A percentile compares a stretch with the other conserved stretches of the same genome.
phyloP scores from a whole-genome alignment of 768 basidiomycete genomes.

The Phaffia tasmanica region DNA sequence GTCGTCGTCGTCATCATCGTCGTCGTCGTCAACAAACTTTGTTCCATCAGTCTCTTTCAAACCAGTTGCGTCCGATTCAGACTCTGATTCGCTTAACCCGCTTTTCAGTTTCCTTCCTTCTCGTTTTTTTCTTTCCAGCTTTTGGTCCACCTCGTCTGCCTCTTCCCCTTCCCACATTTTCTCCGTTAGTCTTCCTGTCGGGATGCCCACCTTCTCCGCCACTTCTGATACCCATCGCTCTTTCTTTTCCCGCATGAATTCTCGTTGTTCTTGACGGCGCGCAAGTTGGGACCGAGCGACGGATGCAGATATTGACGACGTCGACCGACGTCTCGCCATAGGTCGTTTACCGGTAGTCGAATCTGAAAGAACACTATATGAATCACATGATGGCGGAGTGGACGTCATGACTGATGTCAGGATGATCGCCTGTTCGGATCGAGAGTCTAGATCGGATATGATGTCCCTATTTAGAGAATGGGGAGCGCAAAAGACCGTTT shows the following conservation, averaged over 20 bases:
- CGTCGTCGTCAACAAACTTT: constrained; percentile 42
- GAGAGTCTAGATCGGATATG: constrained; percentile 19
- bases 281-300: constrained; percentile 22
- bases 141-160: constrained; percentile 14
- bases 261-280: constrained; percentile 3
- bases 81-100: constrained; percentile 28
- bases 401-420: constrained; percentile 23
- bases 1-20: constrained; percentile 44
- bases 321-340: too few relatives aligned
- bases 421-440: constrained; percentile 6
- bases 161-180: constrained; percentile 15
- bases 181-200: neutral
- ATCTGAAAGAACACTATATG: neutral
- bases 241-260: constrained; percentile 18
- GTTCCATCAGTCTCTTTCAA: constrained; percentile 44
- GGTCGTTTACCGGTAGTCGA: neutral
- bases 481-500: neutral
- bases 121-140: constrained; percentile 5
- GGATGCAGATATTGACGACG: neutral
- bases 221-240: constrained; percentile 24
- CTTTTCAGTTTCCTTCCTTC: neutral
- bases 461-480: constrained; percentile 9
- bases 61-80: constrained; percentile 18
- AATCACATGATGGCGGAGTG: neutral
- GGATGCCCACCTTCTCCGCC: neutral